Evolutionary conservation across 257 asterid species (phyloP).

Genomic region (Solanum pinnatisectum): DNA sequence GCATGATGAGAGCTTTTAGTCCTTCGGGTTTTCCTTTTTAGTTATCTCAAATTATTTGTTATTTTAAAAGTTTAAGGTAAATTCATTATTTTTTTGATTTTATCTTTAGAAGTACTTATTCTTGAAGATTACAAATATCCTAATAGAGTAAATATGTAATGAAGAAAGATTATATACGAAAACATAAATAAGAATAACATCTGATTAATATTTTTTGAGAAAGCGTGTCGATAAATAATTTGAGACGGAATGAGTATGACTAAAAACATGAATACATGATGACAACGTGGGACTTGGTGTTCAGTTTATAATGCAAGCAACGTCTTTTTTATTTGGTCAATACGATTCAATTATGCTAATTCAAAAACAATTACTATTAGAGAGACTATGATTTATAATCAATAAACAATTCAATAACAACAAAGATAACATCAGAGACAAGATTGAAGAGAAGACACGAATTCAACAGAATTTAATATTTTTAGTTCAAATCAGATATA

Average conservation of each 20-base stretch:
- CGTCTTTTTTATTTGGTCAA: background rate
- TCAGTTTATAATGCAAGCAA: background rate
- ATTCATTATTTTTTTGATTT: background rate
- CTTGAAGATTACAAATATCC: background rate
- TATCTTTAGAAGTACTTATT: background rate
- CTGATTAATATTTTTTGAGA: fast-evolving
- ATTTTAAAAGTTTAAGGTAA: background rate
- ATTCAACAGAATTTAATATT: background rate
- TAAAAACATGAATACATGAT: background rate
- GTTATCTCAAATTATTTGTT: background rate
- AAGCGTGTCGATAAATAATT: background rate
- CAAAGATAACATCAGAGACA: background rate
- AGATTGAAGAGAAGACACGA: background rate
- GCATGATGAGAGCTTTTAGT: background rate
- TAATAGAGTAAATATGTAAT: background rate
- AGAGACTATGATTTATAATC: background rate
- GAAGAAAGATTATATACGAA: background rate
- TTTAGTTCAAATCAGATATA: background rate
- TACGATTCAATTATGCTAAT: background rate
- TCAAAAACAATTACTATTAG: background rate
- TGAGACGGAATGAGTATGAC: background rate
- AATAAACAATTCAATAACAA: background rate
- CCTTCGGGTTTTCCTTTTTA: fast-evolving
- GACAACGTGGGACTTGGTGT: background rate
- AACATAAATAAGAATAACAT: background rate